Evolutionary conservation across 495 filamentous ascomycete species (phyloP), one percentile per base, ranked within the genome.

Genomic region (Neurospora intermedia): DNA sequence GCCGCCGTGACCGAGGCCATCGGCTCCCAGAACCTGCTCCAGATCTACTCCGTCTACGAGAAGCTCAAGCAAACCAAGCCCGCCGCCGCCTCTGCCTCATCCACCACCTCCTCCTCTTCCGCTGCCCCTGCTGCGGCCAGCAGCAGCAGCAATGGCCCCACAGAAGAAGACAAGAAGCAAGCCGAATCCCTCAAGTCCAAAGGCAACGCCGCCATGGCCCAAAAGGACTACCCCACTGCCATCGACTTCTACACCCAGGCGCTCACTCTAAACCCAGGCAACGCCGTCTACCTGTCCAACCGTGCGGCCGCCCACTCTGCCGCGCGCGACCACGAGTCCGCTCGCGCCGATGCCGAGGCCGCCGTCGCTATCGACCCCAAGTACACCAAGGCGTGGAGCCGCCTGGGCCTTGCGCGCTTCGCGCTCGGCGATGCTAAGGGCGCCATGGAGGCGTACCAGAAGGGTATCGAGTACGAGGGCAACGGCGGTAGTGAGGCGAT

Each of bases 201-300:
- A 78, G 96, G 96, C 69, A 99, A 99, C 82, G 88, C 91, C 20
- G 93, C 95, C 48, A 99, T 99, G 95, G 88, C 91, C 39, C 86
- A 90, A 79, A 97, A 96, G 83, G 93, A 98, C 82, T 96, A 97
- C 84, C 73, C 83, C 7, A 77, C 82, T 41, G 96, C 96, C 71
- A 93, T 99, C 82, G 89, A 92, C 73, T 80, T 90, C 72, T 99
- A 99, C 86, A 93, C 91, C 31, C 84, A 93, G 78, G 96, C 96
- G 20, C 86, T 99, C 42, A 85, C 87, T 46, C 83, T 98, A 43
- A 81, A 92, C 76, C 94, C 96, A 8, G 83, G 88, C 66, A 98
- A 99, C 85, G 92, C 96, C 41, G 94, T 99, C 82, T 99, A 95
- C 85, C 92, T 99, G 39, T 97, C 93, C 75, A 99, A 99, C 87